Conservation (phyloP, 2,329 filamentous ascomycete species). For the Capronia coronata region DNA sequence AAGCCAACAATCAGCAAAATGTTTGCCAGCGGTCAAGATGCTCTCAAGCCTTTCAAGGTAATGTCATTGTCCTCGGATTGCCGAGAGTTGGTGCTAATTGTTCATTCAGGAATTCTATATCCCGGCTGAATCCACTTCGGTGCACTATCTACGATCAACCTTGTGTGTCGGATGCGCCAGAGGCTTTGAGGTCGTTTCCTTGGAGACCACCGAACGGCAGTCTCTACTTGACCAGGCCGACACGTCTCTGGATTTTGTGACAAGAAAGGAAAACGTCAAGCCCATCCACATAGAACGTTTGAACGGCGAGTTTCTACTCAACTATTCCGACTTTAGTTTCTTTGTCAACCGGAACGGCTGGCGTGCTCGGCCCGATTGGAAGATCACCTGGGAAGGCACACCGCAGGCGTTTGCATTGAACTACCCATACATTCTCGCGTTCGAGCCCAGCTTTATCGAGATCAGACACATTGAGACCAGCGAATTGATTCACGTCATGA, state of each 20-base stretch:
- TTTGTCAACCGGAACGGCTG: conserved; percentile 98
- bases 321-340: conserved; percentile 98
- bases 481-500: conserved; percentile 85
- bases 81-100: conserved; percentile 23
- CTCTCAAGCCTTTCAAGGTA: conserved; percentile 86
- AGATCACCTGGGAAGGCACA: conserved; percentile 93
- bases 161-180: conserved; percentile 91
- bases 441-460: conserved; percentile 96
- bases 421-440: conserved; percentile 93
- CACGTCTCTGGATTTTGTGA: conserved; percentile 94
- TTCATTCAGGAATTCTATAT: conserved; percentile 82
- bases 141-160: conserved; percentile 95
- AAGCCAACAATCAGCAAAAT: conserved; percentile 94
- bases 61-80: conserved; percentile 18
- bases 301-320: conserved; percentile 93
- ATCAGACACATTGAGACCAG: conserved; percentile 91
- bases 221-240: conserved; percentile 95
- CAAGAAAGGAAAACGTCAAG: conserved; percentile 83
- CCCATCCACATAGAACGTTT: conserved; percentile 96
- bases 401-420: conserved; percentile 89
- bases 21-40: conserved; percentile 88
- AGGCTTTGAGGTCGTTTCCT: conserved; percentile 92
- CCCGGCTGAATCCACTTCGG: conserved; percentile 93
- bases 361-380: conserved; percentile 93
- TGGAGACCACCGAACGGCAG: conserved; percentile 97